Base-by-base conservation (phyloP, 2,329 filamentous ascomycete genomes). In the Alternaria atra region DNA sequence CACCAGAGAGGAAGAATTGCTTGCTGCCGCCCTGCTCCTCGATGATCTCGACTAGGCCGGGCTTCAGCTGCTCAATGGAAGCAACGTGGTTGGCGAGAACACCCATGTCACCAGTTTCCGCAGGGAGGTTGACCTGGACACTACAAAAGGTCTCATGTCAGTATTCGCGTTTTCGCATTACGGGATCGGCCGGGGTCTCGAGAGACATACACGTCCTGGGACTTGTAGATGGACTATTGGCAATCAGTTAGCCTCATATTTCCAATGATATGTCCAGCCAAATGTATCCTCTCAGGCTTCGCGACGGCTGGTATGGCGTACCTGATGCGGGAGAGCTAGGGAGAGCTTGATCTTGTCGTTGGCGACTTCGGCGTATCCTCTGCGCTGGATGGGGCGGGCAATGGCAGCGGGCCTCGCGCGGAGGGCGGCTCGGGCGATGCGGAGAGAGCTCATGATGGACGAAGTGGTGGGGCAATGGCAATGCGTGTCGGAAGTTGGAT, bases 51-150 rank as follows among this genome's bases (percentile, higher is more conserved):
- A 99, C 87, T 73, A 98, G 84, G 78, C 95, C 95, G 64, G 95
- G 94, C 89, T 96, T 97, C 83, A 99, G 87, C 87, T 99, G 95
- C 87, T 99, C 95, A 79, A 99, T 98, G 65, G 94, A 93, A 69
- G 95, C 94, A 77, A 99, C 95, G 89, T 99, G 95, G 87, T 95
- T 96, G 81, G 95, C 95, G 80, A 99, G 91, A 76, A 99, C 91
- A 91, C 95, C 95, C 95, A 99, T 99, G 77, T 98, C 95, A 81
- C 95, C 95, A 66, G 94, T 96, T 83, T 97, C 95, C 79, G 95
- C 95, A 81, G 95, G 91, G 78, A 99, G 90, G 89, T 99, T 99
- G 86, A 99, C 95, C 86, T 99, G 95, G 79, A 98, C 90, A 84
- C 91, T 93, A 79, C 78, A 71, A 47, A 48, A 61, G 48, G 47